Evolutionary conservation across 805 yeast species (phyloP), one percentile per base, ranked within the genome.

Genomic region (Isabelozyma gotoi): DNA sequence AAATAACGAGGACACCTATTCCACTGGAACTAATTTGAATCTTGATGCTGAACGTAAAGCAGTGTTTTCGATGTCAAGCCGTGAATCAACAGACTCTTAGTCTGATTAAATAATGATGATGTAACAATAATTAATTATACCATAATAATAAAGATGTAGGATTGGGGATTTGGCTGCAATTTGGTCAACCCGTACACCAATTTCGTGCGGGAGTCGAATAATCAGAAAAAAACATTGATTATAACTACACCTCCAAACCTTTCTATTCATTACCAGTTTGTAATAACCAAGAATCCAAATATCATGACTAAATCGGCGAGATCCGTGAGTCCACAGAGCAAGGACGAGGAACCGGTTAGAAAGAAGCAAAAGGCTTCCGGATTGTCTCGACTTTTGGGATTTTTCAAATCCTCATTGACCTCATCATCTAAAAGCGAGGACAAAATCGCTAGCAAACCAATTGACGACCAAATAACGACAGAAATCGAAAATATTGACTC

Each of bases 281-380:
- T 24, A 10, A 24, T 4, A 24, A 24, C 29, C 29, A 24, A n/a
- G n/a, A n/a, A n/a, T n/a, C n/a, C 33, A n/a, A 10, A 24, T 10
- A 12, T 17, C 14, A 15, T 37, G 40, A 12, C 19, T 3, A 39
- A 33, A 18, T 3, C 17, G 12, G 16, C 18, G 19, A 39, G 58
- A 41, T 51, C 59, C 31, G 27, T 55, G 11, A 57, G 59, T 41
- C 59, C 59, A 3, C 50, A 44, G 14, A 38, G 47, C n/a, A 21
- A 31, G 10, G 52, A 44, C 10, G 29, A 34, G 20, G 38, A 36
- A 15, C 20, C 40, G 21, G 42, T 24, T 11, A 38, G 20, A 16
- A 38, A 33, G 39, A 12, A 16, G 12, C 17, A 12, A 24, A 15
- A 21, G 17, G 16, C 27, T 5, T 44, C 45, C 19, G 42, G 46